These are phyloP conservation scores for Pseudoneurospora amorphoporcata DNA, from an alignment of 495 filamentous ascomycete species.

Conservation along the genomic window DNA sequence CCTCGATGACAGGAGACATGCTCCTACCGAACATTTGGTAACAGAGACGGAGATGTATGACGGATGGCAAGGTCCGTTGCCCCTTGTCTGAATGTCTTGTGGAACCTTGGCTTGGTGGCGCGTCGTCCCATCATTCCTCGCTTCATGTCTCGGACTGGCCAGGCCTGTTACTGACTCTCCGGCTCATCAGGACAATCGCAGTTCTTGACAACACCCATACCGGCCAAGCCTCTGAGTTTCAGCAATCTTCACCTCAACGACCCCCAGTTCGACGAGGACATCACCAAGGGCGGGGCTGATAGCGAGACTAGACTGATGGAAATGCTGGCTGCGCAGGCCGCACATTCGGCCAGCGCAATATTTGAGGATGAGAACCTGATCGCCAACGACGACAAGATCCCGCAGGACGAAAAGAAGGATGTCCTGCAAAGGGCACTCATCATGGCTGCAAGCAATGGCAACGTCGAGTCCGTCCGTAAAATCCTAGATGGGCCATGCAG, in stretches of 20 bases:
- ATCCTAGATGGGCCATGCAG: conserved; percentile 67
- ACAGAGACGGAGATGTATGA: conserved; percentile 95
- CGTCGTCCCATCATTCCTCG: not conserved
- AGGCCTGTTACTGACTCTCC: conserved; percentile 12
- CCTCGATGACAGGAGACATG: conserved; percentile 71
- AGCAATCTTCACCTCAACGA: conserved; percentile 73
- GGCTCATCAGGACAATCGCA: conserved; percentile 71
- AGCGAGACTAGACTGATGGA: conserved; percentile 83
- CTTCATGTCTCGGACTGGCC: not conserved
- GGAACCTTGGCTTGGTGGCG: not conserved
- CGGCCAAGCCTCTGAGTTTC: conserved; percentile 74
- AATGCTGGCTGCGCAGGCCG: conserved; percentile 91
- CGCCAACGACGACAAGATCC: conserved; percentile 58
- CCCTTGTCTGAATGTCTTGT: conserved; percentile 6
- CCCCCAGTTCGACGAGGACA: conserved; percentile 53
- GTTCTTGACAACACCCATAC: conserved; percentile 76
- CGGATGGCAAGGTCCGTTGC: conserved; percentile 82
- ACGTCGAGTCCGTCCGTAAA: conserved; percentile 67
- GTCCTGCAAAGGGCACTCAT: conserved; percentile 78
- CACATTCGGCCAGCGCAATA: conserved; percentile 61
- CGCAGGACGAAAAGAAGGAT: conserved; percentile 66
- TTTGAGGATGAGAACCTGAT: conserved; percentile 73
- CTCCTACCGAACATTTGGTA: conserved; percentile 37
- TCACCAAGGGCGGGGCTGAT: conserved; percentile 53
- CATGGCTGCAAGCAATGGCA: conserved; percentile 96